Percentiles rank a stretch among this genome's conserved stretches.
phyloP scores from a whole-genome alignment of 2,329 filamentous ascomycete species.

The Pestalotiopsis sp. region DNA sequence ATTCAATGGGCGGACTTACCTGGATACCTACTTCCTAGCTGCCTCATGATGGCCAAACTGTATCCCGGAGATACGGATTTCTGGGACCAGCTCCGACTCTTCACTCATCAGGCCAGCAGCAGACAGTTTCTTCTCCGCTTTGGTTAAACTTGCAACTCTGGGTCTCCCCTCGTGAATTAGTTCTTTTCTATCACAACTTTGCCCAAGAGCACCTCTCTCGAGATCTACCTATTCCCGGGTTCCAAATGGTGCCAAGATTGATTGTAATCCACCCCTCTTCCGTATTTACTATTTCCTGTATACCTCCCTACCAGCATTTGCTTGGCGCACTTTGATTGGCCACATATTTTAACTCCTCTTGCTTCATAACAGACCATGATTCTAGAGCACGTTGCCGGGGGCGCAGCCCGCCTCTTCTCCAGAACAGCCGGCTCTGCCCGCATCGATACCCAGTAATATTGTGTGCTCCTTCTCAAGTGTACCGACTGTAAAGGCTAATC shows the following conservation, averaged over 20 bases:
- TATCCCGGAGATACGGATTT: too few relatives aligned
- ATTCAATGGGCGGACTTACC: too few relatives aligned
- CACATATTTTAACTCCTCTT: background rate
- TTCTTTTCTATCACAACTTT: too few relatives aligned
- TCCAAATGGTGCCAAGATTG: background rate
- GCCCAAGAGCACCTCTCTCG: too few relatives aligned
- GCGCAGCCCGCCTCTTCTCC: background rate
- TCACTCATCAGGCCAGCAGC: too few relatives aligned
- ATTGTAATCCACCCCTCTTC: background rate
- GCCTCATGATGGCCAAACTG: too few relatives aligned
- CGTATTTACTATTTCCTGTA: background rate
- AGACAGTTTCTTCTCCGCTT: too few relatives aligned
- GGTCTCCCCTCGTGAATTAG: too few relatives aligned
- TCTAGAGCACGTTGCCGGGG: background rate
- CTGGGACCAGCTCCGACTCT: too few relatives aligned
- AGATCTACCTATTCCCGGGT: background rate
- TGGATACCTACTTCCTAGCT: too few relatives aligned
- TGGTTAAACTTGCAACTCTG: too few relatives aligned
- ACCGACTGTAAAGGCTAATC: too few relatives aligned
- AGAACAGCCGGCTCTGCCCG: background rate
- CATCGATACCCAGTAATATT: conserved; percentile 2
- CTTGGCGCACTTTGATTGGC: background rate
- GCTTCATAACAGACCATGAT: background rate
- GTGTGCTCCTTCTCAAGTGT: background rate
- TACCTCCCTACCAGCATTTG: background rate